phyloP scores from a whole-genome alignment of 257 asterid species.

The Asclepias syriaca region DNA sequence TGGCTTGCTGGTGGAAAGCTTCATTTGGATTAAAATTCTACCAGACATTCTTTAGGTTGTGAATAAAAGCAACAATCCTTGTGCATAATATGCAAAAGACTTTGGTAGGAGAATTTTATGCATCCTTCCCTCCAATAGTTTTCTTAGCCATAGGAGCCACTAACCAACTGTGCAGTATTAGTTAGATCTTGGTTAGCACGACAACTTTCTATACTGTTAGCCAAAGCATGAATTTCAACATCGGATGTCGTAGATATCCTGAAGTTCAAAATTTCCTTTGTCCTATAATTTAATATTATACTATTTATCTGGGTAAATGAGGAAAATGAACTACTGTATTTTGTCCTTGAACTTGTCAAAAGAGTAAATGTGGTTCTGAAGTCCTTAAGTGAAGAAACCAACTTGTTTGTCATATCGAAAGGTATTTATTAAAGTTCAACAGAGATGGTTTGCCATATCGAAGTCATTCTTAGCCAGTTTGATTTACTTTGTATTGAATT shows the following conservation, averaged over 20 bases:
- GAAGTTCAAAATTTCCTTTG: background rate
- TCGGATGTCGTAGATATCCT: background rate
- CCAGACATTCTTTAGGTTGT: background rate
- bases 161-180: background rate
- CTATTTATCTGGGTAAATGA: background rate
- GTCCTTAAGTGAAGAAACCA: background rate
- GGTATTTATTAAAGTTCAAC: background rate
- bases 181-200: background rate
- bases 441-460: background rate
- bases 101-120: background rate
- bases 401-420: background rate
- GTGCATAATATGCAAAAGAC: background rate
- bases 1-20: background rate
- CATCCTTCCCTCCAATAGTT: background rate
- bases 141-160: background rate
- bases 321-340: background rate
- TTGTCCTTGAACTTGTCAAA: background rate
- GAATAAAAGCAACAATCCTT: background rate
- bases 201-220: background rate
- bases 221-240: background rate
- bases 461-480: background rate
- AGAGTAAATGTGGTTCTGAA: background rate
- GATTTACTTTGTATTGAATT: background rate
- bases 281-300: background rate
- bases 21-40: background rate